A percentile compares a stretch with the other conserved stretches of the same genome.
Evolutionary conservation across 2,329 filamentous ascomycete species (phyloP).

Genomic region (Nemania serpens): DNA sequence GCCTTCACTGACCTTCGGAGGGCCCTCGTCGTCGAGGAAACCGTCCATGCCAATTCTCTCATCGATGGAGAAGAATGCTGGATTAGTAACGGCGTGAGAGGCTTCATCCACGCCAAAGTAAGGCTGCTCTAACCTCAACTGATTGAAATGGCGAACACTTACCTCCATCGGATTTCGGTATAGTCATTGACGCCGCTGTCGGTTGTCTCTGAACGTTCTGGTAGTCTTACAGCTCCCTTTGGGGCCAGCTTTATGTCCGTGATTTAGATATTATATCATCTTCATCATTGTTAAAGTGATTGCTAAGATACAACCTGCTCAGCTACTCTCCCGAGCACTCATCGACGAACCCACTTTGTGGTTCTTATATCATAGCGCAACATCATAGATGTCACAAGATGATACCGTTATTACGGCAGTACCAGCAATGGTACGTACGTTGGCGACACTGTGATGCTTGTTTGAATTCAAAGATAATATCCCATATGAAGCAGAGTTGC

Average conservation of each 20-base stretch:
- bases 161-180: not conserved
- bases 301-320: too few species aligned
- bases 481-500: too few species aligned
- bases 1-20: slow-evolving; percentile 40
- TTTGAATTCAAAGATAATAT: too few species aligned
- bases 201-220: not conserved
- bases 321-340: too few species aligned
- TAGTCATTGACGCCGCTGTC: not conserved
- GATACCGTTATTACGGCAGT: too few species aligned
- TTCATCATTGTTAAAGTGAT: not conserved
- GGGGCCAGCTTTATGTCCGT: not conserved
- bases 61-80: slow-evolving; percentile 78
- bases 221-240: too few species aligned
- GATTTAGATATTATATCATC: not conserved
- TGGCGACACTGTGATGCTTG: too few species aligned
- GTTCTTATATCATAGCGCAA: too few species aligned
- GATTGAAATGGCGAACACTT: not conserved
- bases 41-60: slow-evolving; percentile 63
- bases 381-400: too few species aligned
- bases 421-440: too few species aligned
- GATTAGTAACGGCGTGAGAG: slow-evolving; percentile 86
- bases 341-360: too few species aligned
- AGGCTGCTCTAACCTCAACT: slow-evolving; percentile 21
- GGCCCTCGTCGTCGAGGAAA: slow-evolving; percentile 67
- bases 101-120: slow-evolving; percentile 64